Conservation (phyloP, 805 yeast species). For the Candida pini region DNA sequence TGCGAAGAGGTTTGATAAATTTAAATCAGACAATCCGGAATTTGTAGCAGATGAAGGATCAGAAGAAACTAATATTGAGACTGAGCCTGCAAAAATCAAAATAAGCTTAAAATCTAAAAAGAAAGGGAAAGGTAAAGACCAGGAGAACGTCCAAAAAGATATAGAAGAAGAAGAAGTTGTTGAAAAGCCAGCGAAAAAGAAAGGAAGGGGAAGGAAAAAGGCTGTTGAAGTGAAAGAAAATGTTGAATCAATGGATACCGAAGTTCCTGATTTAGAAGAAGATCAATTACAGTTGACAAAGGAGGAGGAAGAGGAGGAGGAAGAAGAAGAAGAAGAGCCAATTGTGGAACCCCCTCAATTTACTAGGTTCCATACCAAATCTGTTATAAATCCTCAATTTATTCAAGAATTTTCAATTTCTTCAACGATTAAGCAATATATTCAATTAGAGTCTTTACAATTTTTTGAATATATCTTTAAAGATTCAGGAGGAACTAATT, state of each 20-base stretch:
- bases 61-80: too few relatives aligned
- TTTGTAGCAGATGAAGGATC: constrained; percentile 20
- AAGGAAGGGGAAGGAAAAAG: constrained; percentile 3
- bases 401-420: constrained; percentile 34
- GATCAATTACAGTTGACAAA: constrained; percentile 4
- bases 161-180: constrained; percentile 2
- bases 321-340: constrained; percentile 6
- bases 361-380: constrained; percentile 16
- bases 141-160: constrained; percentile 1
- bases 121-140: constrained; percentile 5
- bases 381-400: too few relatives aligned
- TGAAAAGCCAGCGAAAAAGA: constrained; percentile 1
- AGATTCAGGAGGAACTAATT: constrained; percentile 33
- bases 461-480: constrained; percentile 25
- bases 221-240: constrained; percentile 6
- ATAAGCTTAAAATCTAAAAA: too few relatives aligned
- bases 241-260: constrained; percentile 6
- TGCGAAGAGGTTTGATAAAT: constrained; percentile 33
- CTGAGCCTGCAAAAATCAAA: too few relatives aligned
- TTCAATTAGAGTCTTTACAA: constrained; percentile 15
- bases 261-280: constrained; percentile 6
- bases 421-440: constrained; percentile 26
- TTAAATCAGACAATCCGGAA: constrained; percentile 23
- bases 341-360: constrained; percentile 22
- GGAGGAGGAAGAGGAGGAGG: constrained; percentile 7